Evolutionary conservation across 1,139 yeast genomes (phyloP).

Genomic region (Diutina sp.): DNA sequence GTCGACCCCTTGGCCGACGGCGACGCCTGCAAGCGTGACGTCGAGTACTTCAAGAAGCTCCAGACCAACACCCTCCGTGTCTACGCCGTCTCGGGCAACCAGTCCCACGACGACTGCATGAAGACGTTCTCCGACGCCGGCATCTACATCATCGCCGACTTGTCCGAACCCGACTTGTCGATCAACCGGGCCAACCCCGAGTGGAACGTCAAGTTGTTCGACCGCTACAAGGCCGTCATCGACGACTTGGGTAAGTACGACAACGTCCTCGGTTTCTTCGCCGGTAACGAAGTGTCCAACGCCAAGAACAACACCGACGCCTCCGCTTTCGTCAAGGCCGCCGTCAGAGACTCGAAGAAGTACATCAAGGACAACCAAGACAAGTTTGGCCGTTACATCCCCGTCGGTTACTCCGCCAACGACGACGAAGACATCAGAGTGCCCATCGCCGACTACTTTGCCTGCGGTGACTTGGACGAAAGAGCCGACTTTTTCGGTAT

Average conservation of each 20-base stretch:
- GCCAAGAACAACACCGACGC: constrained; percentile 50
- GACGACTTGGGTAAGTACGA: constrained; percentile 77
- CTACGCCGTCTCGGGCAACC: constrained; percentile 65
- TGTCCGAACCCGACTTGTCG: constrained; percentile 69
- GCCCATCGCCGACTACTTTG: constrained; percentile 67
- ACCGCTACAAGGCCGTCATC: constrained; percentile 68
- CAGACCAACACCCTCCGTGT: constrained; percentile 60
- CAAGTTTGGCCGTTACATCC: constrained; percentile 36
- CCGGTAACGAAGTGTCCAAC: constrained; percentile 82
- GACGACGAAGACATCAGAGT: constrained; percentile 66
- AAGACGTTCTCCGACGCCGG: constrained; percentile 70
- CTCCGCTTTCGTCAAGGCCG: constrained; percentile 84
- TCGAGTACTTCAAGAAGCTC: constrained; percentile 21
- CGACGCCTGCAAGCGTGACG: constrained; percentile 33
- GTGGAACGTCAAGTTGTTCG: constrained; percentile 55
- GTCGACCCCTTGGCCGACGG: constrained; percentile 67
- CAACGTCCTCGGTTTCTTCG: constrained; percentile 79
- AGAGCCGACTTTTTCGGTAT: constrained; percentile 86
- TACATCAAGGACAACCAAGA: constrained; percentile 47
- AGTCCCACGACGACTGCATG: constrained; percentile 85
- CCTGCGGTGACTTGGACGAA: constrained; percentile 59
- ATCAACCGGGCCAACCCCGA: constrained; percentile 66
- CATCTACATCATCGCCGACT: constrained; percentile 76
- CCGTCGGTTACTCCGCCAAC: constrained; percentile 84
- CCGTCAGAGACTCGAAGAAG: constrained; percentile 70